A percentile compares a stretch with the other conserved stretches of the same genome.
These are phyloP conservation scores for Eutrema heterophyllum DNA, from an alignment of 345 rosid genomes.

Conservation along the genomic window DNA sequence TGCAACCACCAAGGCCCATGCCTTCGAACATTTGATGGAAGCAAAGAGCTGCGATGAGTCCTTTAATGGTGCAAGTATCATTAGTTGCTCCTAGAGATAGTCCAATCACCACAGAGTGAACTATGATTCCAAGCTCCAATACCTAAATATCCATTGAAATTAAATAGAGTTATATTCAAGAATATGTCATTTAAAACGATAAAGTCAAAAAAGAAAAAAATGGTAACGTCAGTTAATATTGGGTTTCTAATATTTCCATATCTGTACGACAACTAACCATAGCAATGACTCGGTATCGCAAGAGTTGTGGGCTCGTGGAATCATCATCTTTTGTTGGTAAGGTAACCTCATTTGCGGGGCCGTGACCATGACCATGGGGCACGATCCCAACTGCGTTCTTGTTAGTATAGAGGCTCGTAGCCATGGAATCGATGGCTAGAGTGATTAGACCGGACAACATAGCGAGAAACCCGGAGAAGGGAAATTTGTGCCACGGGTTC, in stretches of 20 bases:
- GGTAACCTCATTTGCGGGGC: slow-evolving; percentile 3
- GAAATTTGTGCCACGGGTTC: slow-evolving; percentile 80
- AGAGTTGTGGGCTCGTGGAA: slow-evolving; percentile 25
- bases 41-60: slow-evolving; percentile 76
- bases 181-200: not conserved
- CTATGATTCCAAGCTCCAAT: slow-evolving; percentile 69
- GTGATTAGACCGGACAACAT: slow-evolving; percentile 67
- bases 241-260: not conserved
- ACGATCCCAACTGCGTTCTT: slow-evolving; percentile 28
- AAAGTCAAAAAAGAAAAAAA: not conserved
- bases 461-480: slow-evolving; percentile 73
- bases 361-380: slow-evolving; percentile 34
- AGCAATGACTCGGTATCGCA: slow-evolving; percentile 60
- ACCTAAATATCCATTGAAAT: slow-evolving; percentile 29
- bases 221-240: not conserved
- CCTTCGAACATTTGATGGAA: slow-evolving; percentile 93
- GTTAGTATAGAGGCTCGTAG: slow-evolving; percentile 44
- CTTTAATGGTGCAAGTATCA: slow-evolving; percentile 64
- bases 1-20: slow-evolving; percentile 87
- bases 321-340: slow-evolving; percentile 27
- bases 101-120: slow-evolving; percentile 75
- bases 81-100: slow-evolving; percentile 65
- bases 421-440: slow-evolving; percentile 60
- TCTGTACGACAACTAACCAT: slow-evolving; percentile 38
- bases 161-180: not conserved